A percentile compares a stretch with the other conserved stretches of the same genome.
phyloP scores from a whole-genome alignment of 164 flowering plant species.

The Kingdonia uniflora region DNA sequence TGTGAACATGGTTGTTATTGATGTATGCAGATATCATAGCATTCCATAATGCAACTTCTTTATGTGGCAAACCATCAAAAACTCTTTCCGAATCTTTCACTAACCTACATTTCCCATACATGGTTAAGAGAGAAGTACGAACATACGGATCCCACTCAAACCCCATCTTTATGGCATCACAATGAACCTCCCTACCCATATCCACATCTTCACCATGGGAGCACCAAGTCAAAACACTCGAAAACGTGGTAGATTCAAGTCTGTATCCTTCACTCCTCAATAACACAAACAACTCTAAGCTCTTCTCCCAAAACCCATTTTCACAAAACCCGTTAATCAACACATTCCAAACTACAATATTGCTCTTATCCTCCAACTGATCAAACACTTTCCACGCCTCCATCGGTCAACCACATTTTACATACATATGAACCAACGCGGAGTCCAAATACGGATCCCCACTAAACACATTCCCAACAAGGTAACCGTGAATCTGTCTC shows the following conservation, averaged over 20 bases:
- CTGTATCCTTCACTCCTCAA: conserved; percentile 25
- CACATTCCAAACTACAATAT: conserved; percentile 46
- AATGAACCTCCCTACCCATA: conserved; percentile 40
- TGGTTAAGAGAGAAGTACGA: conserved; percentile 36
- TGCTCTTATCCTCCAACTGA: conserved; percentile 25
- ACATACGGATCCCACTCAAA: conserved; percentile 38
- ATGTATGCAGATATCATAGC: conserved; percentile 44
- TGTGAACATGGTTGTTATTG: conserved; percentile 16
- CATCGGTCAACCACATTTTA: conserved; percentile 17
- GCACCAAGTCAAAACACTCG: conserved; percentile 38
- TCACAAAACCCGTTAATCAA: conserved; percentile 44
- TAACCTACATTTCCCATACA: conserved; percentile 37
- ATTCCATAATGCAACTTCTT: conserved; percentile 39
- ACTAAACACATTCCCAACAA: conserved; percentile 22
- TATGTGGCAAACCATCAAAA: conserved; percentile 19
- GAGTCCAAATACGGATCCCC: conserved; percentile 40
- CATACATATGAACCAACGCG: conserved; percentile 47
- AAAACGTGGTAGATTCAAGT: conserved; percentile 31
- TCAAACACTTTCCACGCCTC: conserved; percentile 36
- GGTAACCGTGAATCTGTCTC: conserved; percentile 49
- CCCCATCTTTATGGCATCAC: conserved; percentile 41
- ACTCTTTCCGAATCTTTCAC: conserved; percentile 26
- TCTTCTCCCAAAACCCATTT: conserved; percentile 36
- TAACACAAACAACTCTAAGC: conserved; percentile 32
- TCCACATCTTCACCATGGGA: conserved; percentile 19